Conservation (phyloP, 2,329 filamentous ascomycete species). For the Colletotrichum noveboracense region DNA sequence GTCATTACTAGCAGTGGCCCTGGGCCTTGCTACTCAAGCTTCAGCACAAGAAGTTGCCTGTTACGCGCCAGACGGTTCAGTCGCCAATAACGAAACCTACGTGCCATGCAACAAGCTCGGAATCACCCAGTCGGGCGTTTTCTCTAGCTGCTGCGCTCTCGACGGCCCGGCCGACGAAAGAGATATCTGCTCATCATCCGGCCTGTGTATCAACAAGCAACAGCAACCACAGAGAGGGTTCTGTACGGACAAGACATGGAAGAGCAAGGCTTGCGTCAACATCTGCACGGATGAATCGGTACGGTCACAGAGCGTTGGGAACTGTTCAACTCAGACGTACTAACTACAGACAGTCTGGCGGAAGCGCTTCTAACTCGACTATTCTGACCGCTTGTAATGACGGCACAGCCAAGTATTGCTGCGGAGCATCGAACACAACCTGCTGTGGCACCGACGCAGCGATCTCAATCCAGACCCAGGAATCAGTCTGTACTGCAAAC, state of each 20-base stretch:
- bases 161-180: constrained; percentile 26
- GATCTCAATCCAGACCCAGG: constrained; percentile 26
- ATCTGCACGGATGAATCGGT: constrained; percentile 29
- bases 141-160: constrained; percentile 34
- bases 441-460: constrained; percentile 32
- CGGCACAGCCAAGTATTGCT: constrained; percentile 35
- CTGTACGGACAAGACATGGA: constrained; percentile 36
- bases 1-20: neutral
- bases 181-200: constrained; percentile 31
- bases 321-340: neutral
- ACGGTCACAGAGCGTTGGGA: rapidly evolving
- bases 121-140: constrained; percentile 30
- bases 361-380: neutral
- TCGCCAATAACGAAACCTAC: constrained; percentile 30
- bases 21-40: neutral
- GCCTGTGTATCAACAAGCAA: constrained; percentile 30
- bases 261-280: constrained; percentile 32
- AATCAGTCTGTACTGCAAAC: constrained; percentile 22
- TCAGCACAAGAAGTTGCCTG: constrained; percentile 22
- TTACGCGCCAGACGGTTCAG: constrained; percentile 32
- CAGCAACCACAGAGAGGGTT: constrained; percentile 29
- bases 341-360: neutral
- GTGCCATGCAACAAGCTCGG: constrained; percentile 38
- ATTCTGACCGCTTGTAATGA: constrained; percentile 21
- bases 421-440: constrained; percentile 30